Conservation (phyloP, 768 basidiomycete species). For the Russula olivacea region DNA sequence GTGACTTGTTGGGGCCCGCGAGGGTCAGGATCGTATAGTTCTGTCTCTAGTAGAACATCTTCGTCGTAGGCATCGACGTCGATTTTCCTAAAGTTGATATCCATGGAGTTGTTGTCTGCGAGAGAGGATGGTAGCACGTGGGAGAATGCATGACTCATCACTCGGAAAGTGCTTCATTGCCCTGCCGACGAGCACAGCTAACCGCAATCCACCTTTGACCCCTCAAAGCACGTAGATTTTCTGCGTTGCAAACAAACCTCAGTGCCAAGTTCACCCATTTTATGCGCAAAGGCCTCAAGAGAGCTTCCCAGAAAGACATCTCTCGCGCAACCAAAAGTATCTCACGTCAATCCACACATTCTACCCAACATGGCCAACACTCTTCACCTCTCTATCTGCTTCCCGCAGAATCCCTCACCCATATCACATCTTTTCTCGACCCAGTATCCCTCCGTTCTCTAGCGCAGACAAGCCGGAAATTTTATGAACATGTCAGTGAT, state of each 20-base stretch:
- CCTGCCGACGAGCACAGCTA: background rate
- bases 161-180: no score
- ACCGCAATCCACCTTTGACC: background rate
- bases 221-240: slow-evolving; percentile 10
- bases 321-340: slow-evolving; percentile 31
- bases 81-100: slow-evolving; percentile 78
- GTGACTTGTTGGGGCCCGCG: slow-evolving; percentile 68
- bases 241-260: slow-evolving; percentile 8
- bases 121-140: background rate
- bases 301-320: slow-evolving; percentile 38
- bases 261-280: slow-evolving; percentile 34
- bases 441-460: slow-evolving; percentile 58
- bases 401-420: slow-evolving; percentile 71
- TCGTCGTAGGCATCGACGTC: slow-evolving; percentile 93
- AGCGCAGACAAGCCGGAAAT: slow-evolving; percentile 43
- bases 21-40: slow-evolving; percentile 83
- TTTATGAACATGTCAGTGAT: slow-evolving; percentile 62
- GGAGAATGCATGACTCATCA: background rate
- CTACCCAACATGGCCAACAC: slow-evolving; percentile 34
- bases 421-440: slow-evolving; percentile 67
- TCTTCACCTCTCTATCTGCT: slow-evolving; percentile 30
- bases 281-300: slow-evolving; percentile 60
- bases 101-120: slow-evolving; percentile 29
- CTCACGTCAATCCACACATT: slow-evolving; percentile 27
- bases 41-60: slow-evolving; percentile 76